These are phyloP conservation scores for Talaromyces liani DNA, from an alignment of 495 filamentous ascomycete species.

Conservation along the genomic window DNA sequence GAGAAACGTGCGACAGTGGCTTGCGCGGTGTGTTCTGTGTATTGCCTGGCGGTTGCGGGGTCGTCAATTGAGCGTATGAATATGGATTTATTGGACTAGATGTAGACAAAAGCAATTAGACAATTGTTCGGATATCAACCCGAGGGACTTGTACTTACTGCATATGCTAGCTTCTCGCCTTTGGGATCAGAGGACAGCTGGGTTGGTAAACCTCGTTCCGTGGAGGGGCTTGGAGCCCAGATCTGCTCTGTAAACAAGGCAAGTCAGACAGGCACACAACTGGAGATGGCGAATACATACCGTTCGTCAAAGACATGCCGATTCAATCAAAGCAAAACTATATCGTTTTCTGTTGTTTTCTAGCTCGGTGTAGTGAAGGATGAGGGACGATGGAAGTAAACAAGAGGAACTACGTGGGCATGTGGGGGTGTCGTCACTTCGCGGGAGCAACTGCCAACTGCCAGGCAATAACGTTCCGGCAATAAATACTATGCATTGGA, in stretches of 20 bases:
- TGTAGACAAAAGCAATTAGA: background rate
- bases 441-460: background rate
- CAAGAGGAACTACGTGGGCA: background rate
- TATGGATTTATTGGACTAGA: slow-evolving; percentile 87
- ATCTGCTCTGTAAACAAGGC: slow-evolving; percentile 46
- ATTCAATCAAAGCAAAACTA: background rate
- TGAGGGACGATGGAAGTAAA: background rate
- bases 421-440: background rate
- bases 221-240: slow-evolving; percentile 72
- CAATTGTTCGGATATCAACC: slow-evolving; percentile 3
- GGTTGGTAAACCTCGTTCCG: slow-evolving; percentile 79
- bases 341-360: background rate
- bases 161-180: slow-evolving; percentile 89
- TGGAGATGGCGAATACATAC: slow-evolving; percentile 13
- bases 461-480: background rate
- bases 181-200: slow-evolving; percentile 85
- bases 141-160: slow-evolving; percentile 48
- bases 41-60: slow-evolving; percentile 74
- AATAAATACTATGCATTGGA: background rate
- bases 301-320: slow-evolving; percentile 40
- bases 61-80: slow-evolving; percentile 90
- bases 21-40: slow-evolving; percentile 77
- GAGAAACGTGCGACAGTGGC: slow-evolving; percentile 93
- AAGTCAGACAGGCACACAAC: slow-evolving; percentile 6
- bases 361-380: background rate